Conservation (phyloP, 2,329 filamentous ascomycete genomes). For the Seiridium cupressi region DNA sequence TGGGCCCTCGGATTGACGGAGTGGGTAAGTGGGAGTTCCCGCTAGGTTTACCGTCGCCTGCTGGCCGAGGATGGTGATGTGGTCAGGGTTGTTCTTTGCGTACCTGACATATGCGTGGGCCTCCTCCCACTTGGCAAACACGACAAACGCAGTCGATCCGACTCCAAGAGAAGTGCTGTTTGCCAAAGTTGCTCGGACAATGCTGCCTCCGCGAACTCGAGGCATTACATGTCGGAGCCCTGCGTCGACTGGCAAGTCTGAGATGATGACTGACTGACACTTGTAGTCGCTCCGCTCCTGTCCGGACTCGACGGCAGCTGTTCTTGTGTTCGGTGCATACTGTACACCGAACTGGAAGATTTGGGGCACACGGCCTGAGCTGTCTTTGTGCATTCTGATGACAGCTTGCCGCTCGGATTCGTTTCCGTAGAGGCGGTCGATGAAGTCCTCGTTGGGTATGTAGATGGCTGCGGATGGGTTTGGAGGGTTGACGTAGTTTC, state of each 20-base stretch:
- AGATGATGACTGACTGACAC: constrained; percentile 7
- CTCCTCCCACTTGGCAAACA: constrained; percentile 6
- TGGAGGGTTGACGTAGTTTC: too few species aligned
- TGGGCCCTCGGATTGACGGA: background rate
- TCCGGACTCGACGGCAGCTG: background rate
- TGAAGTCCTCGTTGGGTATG: constrained; percentile 6
- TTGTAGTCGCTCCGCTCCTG: background rate
- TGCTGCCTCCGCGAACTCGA: constrained; percentile 7
- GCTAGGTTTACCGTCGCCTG: background rate
- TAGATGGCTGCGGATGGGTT: background rate
- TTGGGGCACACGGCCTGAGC: background rate
- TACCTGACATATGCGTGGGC: constrained; percentile 1
- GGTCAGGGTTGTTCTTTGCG: background rate
- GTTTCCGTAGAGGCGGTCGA: background rate
- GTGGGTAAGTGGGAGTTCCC: background rate
- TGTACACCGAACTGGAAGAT: constrained; percentile 7
- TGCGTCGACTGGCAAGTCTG: background rate
- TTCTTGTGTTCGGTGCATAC: background rate
- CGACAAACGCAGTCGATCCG: constrained; percentile 2
- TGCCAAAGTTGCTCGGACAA: background rate
- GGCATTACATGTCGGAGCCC: background rate
- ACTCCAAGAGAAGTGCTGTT: background rate
- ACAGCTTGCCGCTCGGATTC: background rate
- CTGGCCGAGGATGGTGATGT: background rate
- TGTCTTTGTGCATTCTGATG: background rate